Base-by-base conservation (phyloP, 306 rosid species). In the Lotus japonicus region DNA sequence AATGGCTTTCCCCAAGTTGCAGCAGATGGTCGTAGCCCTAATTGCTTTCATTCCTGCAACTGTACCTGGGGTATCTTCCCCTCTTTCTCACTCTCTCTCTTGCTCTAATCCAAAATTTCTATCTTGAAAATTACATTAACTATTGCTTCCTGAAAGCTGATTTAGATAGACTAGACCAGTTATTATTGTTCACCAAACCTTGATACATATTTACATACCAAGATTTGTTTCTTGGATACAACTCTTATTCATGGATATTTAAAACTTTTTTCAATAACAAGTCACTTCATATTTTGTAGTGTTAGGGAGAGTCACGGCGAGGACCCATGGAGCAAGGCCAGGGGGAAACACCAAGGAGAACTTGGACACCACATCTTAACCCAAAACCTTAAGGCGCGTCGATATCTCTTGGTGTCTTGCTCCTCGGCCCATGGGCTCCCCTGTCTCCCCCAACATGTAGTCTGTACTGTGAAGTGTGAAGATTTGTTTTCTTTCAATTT, bases 41-140 rank as follows among this genome's bases (percentile, higher is more conserved):
- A 74, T 58, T 95, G 97, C 77, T 95, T 88, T 70, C 70, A 83
- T 4, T 85, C 88, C 64, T 95, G 99, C 86, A 90, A 90, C 81
- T 95, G 99, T 83, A 79, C 85, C 46, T 88, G 82, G 75, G 99
- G 99, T 95, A 86, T 72, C 50, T 70, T 77, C 73, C 54, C 65
- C 45, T 71, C 70, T 42, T n/a, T n/a, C n/a, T n/a, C n/a, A n/a
- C 16, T 68, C 51, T 68, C 51, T 62, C 21, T 56, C 31, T 64
- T 58, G 41, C 78, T 36, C 64, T 16, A 43, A 23, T 68, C 42
- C 71, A 21, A 60, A 44, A 63, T 57, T 72, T 50, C 51, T 39
- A 49, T 49, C 10, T 7, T 21, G n/a, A 60, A 28, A 38, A n/a
- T 61, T 54, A 11, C 21, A 33, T 17, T 44, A 64, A 41, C 16